Evolutionary conservation across 441 rosid genomes (phyloP).

Genomic region (Erodium chrysanthum): DNA sequence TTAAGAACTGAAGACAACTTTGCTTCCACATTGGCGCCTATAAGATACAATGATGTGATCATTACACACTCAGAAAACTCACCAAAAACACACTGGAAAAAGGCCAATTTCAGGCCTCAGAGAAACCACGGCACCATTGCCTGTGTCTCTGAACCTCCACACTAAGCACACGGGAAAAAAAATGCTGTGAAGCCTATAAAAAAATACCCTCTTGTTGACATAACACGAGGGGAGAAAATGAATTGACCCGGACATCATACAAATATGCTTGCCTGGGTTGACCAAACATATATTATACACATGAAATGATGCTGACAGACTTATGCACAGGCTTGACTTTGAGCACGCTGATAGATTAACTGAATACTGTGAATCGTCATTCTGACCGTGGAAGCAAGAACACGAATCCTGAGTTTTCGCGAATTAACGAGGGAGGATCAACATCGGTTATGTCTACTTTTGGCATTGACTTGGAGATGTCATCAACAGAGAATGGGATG

Average conservation of each 20-base stretch:
- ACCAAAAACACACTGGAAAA: conserved; percentile 16
- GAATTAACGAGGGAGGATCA: conserved; percentile 84
- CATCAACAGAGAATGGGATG: conserved; percentile 97
- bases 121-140: conserved; percentile 22
- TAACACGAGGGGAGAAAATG: conserved; percentile 34
- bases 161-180: conserved; percentile 26
- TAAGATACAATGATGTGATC: conserved; percentile 17
- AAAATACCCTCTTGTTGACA: conserved; percentile 31
- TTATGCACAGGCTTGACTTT: conserved; percentile 35
- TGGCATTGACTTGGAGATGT: conserved; percentile 86
- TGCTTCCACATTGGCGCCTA: conserved; percentile 18
- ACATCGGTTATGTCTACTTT: conserved; percentile 75
- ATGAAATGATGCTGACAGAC: conserved; percentile 20
- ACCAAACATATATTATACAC: conserved; percentile 22
- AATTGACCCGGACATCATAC: conserved; percentile 24
- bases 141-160: conserved; percentile 23
- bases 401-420: conserved; percentile 80
- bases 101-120: conserved; percentile 25
- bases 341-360: conserved; percentile 2
- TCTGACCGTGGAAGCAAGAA: conserved; percentile 65
- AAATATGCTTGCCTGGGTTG: conserved; percentile 22
- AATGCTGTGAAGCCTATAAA: conserved; percentile 22
- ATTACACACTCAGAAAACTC: conserved; percentile 27
- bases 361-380: conserved; percentile 15
- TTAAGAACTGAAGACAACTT: conserved; percentile 18